Base-by-base conservation (phyloP, 352 stramenopile species). In the Globisporangium takayamanum region DNA sequence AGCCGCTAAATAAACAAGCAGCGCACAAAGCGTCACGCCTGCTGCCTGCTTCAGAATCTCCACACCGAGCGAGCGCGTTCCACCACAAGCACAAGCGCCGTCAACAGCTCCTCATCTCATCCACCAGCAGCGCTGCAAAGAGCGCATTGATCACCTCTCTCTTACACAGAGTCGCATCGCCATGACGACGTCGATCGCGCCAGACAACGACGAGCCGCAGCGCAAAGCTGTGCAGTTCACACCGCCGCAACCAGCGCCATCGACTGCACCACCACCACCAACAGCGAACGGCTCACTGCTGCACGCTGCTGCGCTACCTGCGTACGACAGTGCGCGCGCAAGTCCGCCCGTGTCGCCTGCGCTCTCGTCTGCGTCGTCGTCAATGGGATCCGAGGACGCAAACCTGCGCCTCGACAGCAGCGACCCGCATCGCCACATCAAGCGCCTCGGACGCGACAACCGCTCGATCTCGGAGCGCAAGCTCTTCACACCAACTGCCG, bases 401-500 rank as follows among this genome's bases (percentile, higher is more conserved):
- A 49, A 45, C 20, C 10, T 55, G 42, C 55, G 55, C 6, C 36
- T 47, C 18, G 58, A 59, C 47, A 15, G 37, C 36, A 41, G 20
- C 50, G 33, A 56, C 57, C 50, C 58, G 42, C 33, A 57, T 25
- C 39, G 50, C 11, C 50, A 53, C 18, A 47, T 64, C 41, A 62
- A 57, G 26, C 60, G 50, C 3, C 39, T 66, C 53, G 48, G 48
- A 25, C 57, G 51, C 22, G 56, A 68, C 15, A 68, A 62, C 44
- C 69, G 70, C 41, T 64, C 73, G 66, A 66, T 89, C 41, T 86
- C 73, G 41, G 83, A 93, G 66, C 80, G 83, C 51, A 84, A 88
- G 64, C 67, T 82, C 28, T 93, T 79, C 67, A 93, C 83, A 16
- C 80, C 77, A 15, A 90, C 76, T 30, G 88, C 86, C 4, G 93